Evolutionary conservation across 805 yeast species (phyloP).

Genomic region (Suhomyces pyralidae): DNA sequence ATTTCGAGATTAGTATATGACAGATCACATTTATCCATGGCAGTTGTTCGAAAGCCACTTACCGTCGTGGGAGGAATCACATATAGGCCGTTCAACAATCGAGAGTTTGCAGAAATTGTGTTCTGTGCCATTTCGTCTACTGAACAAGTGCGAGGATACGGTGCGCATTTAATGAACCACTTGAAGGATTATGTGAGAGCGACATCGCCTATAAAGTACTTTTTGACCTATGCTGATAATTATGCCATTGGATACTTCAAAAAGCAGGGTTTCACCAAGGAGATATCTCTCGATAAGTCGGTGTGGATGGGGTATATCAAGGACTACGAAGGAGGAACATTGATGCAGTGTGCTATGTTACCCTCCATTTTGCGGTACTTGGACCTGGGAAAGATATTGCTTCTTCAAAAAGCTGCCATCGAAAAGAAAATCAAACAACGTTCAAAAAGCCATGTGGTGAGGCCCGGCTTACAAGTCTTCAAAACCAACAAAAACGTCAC

Average conservation of each 20-base stretch:
- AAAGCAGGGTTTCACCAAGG: constrained; percentile 97
- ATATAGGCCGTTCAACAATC: constrained; percentile 84
- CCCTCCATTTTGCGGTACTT: constrained; percentile 78
- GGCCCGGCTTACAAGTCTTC: constrained; percentile 79
- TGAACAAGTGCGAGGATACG: constrained; percentile 97
- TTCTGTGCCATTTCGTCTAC: constrained; percentile 97
- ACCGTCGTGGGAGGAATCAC: constrained; percentile 98
- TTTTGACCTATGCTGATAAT: constrained; percentile 95
- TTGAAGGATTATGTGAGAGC: constrained; percentile 90
- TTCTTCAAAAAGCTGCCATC: constrained; percentile 89
- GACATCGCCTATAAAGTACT: constrained; percentile 80
- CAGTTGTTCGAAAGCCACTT: constrained; percentile 88
- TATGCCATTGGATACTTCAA: constrained; percentile 98
- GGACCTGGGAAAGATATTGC: constrained; percentile 80
- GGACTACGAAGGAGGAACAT: constrained; percentile 98
- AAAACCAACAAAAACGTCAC: constrained; percentile 41
- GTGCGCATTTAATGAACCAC: constrained; percentile 98
- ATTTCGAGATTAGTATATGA: constrained; percentile 93
- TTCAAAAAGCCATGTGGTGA: constrained; percentile 73
- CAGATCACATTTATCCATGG: constrained; percentile 90
- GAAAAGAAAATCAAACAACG: constrained; percentile 76
- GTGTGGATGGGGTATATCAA: constrained; percentile 98
- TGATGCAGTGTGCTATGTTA: constrained; percentile 95
- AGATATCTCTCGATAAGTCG: constrained; percentile 77
- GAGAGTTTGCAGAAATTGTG: constrained; percentile 96